These are phyloP conservation scores for Lactifluus rugatus DNA, from an alignment of 768 basidiomycete species.

Conservation along the genomic window DNA sequence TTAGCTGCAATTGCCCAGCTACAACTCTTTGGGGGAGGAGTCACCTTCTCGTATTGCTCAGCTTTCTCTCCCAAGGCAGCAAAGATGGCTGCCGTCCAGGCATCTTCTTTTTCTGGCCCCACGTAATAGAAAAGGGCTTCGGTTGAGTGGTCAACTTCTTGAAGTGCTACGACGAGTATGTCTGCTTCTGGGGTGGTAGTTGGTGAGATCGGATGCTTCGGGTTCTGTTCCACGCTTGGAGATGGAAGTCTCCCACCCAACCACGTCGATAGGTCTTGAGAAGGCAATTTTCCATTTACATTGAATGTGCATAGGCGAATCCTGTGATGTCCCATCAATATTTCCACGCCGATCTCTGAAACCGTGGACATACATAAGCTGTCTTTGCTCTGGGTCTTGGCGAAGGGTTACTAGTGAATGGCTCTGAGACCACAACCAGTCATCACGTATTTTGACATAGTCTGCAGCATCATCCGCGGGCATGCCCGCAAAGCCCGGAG, in stretches of 20 bases:
- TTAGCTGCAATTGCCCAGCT: background rate
- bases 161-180: constrained; percentile 65
- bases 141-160: constrained; percentile 70
- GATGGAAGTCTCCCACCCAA: constrained; percentile 28
- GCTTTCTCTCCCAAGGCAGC: constrained; percentile 63
- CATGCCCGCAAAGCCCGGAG: constrained; percentile 50
- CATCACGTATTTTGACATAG: constrained; percentile 46
- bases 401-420: constrained; percentile 9
- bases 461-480: constrained; percentile 54
- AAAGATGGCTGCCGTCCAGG: constrained; percentile 58
- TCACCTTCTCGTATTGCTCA: constrained; percentile 57
- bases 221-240: background rate
- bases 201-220: background rate
- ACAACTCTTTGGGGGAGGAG: background rate
- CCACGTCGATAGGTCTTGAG: constrained; percentile 65
- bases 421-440: constrained; percentile 40
- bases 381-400: background rate
- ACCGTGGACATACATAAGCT: constrained; percentile 18
- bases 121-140: constrained; percentile 69
- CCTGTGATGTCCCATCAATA: constrained; percentile 27
- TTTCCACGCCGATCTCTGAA: background rate
- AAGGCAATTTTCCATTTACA: constrained; percentile 68
- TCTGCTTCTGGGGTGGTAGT: constrained; percentile 41
- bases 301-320: constrained; percentile 76
- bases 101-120: constrained; percentile 53